These are phyloP conservation scores for Stromatinia cepivora DNA, from an alignment of 2,329 filamentous ascomycete species.

Conservation along the genomic window DNA sequence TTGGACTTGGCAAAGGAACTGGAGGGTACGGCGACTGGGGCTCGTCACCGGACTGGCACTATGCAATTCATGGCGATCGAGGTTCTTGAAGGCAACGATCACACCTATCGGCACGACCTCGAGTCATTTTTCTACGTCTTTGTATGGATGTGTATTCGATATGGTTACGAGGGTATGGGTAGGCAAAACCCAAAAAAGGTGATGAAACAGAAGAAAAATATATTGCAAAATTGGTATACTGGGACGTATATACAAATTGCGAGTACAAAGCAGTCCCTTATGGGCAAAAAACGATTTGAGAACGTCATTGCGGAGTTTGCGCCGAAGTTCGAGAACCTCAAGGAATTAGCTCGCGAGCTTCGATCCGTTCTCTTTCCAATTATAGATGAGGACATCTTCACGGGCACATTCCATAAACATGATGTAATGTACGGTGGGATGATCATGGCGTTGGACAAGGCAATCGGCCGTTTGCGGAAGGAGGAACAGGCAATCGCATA, in stretches of 20 bases:
- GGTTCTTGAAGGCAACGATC: slow-evolving; percentile 39
- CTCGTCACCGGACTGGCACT: slow-evolving; percentile 38
- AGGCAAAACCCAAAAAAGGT: slow-evolving; percentile 27
- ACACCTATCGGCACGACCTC: slow-evolving; percentile 43
- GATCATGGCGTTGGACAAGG: background rate
- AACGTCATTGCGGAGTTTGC: slow-evolving; percentile 36
- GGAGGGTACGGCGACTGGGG: slow-evolving; percentile 32
- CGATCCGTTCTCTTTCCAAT: slow-evolving; percentile 31
- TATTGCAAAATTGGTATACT: slow-evolving; percentile 36
- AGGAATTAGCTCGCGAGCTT: slow-evolving; percentile 26
- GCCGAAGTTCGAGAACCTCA: slow-evolving; percentile 34
- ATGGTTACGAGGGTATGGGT: slow-evolving; percentile 8
- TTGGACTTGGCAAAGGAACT: slow-evolving; percentile 41
- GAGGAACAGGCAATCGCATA: too few relatives aligned
- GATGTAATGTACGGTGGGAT: slow-evolving; percentile 9
- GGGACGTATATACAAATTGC: slow-evolving; percentile 36
- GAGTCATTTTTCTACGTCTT: slow-evolving; percentile 41
- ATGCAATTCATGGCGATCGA: slow-evolving; percentile 45
- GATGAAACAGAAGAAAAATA: slow-evolving; percentile 24
- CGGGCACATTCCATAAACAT: slow-evolving; percentile 27
- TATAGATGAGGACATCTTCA: slow-evolving; percentile 33
- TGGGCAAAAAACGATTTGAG: slow-evolving; percentile 34
- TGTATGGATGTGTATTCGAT: slow-evolving; percentile 21
- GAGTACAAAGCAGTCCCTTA: background rate
- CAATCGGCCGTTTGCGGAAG: too few relatives aligned